Evolutionary conservation across 192 early-diverging fungal species (phyloP), one percentile per base, ranked within the genome.

Genomic region (Podochytrium sp.): DNA sequence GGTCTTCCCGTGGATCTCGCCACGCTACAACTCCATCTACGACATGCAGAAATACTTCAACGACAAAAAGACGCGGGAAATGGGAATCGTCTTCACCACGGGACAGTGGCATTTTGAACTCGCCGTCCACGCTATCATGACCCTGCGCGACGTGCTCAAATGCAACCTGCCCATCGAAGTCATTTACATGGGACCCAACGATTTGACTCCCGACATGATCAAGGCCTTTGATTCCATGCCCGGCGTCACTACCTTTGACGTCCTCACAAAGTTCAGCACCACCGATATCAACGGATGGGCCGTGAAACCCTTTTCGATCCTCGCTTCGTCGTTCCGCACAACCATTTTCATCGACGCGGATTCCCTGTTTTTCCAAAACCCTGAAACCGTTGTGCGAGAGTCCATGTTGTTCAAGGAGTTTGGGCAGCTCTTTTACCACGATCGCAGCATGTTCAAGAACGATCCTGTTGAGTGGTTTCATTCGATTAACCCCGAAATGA

Each of bases 281-380:
- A 18, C 51, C 10, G 50, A 59, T 14, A 25, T 75, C 23, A 39
- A 27, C 4, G 74, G 74, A 65, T 75, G 74, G 74, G 74, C 74
- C 23, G 42, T 75, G 61, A 71, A 92, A 63, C 87, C 91, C 0
- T 91, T 83, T 82, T 83, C 91, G 0, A 76, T 92, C 39, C 53
- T 92, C 23, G 87, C 88, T 0, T 83, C 85, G 1, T 75, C 61
- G 23, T 92, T 91, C 83, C 68, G 77, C 20, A 81, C 91, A 33
- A 82, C 84, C 20, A 88, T 92, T 62, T 79, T 92, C 69, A 81
- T 92, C 51, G 91, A 92, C 75, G 85, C 91, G 23, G 91, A 92
- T 74, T 89, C 86, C 1, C 78, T 88, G 33, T 88, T 90, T 50
- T 73, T 92, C 51, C 83, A 89, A 63, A 76, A 81, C 73, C 91